Evolutionary conservation across 805 yeast genomes (phyloP).

Genomic region (Lipomyces lipofer): DNA sequence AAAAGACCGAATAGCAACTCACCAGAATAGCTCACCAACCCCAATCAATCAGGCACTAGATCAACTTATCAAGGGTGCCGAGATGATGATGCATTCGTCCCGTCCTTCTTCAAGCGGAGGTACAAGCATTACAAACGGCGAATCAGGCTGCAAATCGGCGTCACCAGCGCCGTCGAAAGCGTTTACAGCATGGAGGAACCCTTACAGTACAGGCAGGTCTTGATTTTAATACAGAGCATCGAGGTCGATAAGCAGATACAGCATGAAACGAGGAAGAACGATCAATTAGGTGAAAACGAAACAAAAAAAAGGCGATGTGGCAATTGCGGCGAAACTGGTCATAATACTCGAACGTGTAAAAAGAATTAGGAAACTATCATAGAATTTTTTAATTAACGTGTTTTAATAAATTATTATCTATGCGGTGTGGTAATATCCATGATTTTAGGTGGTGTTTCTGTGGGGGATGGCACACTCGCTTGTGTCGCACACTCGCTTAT

Average conservation of each 20-base stretch:
- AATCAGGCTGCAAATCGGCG: neutral
- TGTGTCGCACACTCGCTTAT: too few relatives aligned
- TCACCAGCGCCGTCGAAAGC: neutral
- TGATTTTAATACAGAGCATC: neutral
- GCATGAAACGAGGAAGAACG: neutral
- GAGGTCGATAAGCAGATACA: neutral
- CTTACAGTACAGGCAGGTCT: neutral
- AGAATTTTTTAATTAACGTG: neutral
- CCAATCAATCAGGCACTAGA: neutral
- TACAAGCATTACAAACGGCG: neutral
- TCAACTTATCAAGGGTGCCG: neutral
- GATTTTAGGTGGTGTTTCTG: neutral
- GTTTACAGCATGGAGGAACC: neutral
- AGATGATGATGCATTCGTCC: neutral
- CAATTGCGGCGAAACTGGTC: neutral
- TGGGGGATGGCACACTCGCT: neutral
- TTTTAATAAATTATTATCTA: neutral
- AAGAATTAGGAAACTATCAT: neutral
- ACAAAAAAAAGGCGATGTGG: neutral
- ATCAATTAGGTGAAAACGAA: neutral
- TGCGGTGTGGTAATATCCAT: neutral
- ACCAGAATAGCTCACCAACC: neutral
- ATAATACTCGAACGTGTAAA: neutral
- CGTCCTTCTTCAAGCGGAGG: neutral
- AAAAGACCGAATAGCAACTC: neutral